Evolutionary conservation across 768 basidiomycete species (phyloP).

Genomic region (Sarcodon sp.): DNA sequence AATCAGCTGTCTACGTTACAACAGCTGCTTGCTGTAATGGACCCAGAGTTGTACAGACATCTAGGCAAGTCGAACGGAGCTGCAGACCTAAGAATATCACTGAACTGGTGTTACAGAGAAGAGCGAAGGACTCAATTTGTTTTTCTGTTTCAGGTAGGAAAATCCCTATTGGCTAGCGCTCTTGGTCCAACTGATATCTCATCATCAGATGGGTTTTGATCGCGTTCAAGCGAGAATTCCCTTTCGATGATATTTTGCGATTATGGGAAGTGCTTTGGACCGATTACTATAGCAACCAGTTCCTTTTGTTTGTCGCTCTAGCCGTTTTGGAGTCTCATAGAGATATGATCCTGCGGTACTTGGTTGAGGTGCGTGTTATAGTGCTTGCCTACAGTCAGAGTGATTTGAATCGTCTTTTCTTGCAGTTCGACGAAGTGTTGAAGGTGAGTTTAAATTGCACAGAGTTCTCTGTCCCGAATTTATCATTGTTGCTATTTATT

Average conservation of each 20-base stretch:
- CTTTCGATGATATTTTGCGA: constrained; percentile 78
- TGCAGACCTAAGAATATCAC: neutral
- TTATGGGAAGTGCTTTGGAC: constrained; percentile 96
- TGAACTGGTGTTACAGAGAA: constrained; percentile 40
- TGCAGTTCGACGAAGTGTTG: constrained; percentile 69
- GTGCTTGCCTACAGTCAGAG: constrained; percentile 3
- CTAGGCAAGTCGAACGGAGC: constrained; percentile 37
- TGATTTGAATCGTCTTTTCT: neutral
- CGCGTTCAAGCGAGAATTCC: constrained; percentile 92
- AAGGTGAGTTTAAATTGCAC: constrained; percentile 30
- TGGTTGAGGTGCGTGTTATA: constrained; percentile 64
- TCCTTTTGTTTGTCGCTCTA: constrained; percentile 89
- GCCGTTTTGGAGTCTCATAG: constrained; percentile 92
- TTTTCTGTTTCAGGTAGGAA: constrained; percentile 92
- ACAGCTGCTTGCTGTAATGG: constrained; percentile 85
- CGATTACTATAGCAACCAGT: constrained; percentile 77
- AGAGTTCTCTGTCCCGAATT: neutral
- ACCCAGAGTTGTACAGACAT: constrained; percentile 90
- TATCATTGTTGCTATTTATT: constrained; percentile 1
- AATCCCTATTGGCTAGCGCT: neutral
- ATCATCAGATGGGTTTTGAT: constrained; percentile 74
- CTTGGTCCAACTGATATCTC: neutral
- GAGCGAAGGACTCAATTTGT: constrained; percentile 81
- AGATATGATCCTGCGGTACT: constrained; percentile 89
- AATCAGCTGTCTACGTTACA: constrained; percentile 83